Base-by-base conservation (phyloP, 2,329 filamentous ascomycete genomes). In the Lasiodiplodia gonubiensis region DNA sequence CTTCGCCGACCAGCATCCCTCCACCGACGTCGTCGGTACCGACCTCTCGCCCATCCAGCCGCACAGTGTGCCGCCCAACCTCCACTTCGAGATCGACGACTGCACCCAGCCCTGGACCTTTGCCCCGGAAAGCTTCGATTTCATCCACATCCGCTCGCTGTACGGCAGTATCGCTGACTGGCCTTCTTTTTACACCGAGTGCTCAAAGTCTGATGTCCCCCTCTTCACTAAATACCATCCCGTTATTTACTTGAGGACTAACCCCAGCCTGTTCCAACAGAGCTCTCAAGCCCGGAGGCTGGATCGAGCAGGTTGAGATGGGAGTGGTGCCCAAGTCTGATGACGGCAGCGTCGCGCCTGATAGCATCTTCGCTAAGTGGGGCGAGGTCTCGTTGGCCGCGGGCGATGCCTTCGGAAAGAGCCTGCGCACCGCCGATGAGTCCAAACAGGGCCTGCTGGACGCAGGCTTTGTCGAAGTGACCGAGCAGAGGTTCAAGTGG, bases 381-480 rank as follows among this genome's bases (percentile, higher is more conserved):
- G 69, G 70, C 63, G 68, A 71, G 25, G 71, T 70, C 12, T 73
- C 70, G 0, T 66, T 73, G 66, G 64, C 73, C 10, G 74, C 77
- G 0, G 77, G 74, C 27, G 73, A 74, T 10, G 69, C 71, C 23
- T 74, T 77, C 51, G 79, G 78, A 2, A 77, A 78, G 27, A 71
- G 75, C 0, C 71, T 79, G 14, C 72, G 74, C 30, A 75, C 81
- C 21, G 80, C 78, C 39, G 46, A 75, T 37, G 67, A 78, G 18
- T 76, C 81, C 42, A 77, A 79, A 68, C 74, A 78, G 48, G 78
- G 88, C 70, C 74, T 77, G 3, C 68, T 69, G 48, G 82, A 84
- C 14, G 85, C 82, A 0, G 87, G 87, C 0, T 88, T 88, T 70
- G 76, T 80, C 55, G 80, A 86, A 65, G 81, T 89, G 0, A 75